A percentile compares a stretch with the other conserved stretches of the same genome.
phyloP scores from a whole-genome alignment of 768 basidiomycete species.

The Boletus insuetus region DNA sequence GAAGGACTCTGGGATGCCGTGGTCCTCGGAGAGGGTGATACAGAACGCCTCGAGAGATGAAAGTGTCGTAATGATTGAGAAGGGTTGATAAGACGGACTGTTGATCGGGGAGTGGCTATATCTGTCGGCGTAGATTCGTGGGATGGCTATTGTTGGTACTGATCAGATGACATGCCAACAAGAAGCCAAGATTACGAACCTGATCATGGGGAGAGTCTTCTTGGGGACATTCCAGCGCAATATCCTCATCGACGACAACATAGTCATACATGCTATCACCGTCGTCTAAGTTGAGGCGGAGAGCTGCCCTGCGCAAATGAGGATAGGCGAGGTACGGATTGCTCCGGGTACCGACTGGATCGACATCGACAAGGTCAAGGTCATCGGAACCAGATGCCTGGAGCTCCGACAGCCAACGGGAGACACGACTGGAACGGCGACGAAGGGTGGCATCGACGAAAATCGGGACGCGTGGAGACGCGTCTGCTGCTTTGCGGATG shows the following conservation, averaged over 20 bases:
- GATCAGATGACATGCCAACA: slow-evolving; percentile 17
- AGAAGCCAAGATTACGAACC: slow-evolving; percentile 30
- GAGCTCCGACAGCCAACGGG: slow-evolving; percentile 46
- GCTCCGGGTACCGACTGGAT: slow-evolving; percentile 28
- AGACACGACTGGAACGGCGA: slow-evolving; percentile 39
- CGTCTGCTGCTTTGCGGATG: slow-evolving; percentile 21
- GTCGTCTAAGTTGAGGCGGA: slow-evolving; percentile 32
- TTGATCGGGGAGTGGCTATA: slow-evolving; percentile 31
- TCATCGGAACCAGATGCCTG: slow-evolving; percentile 23
- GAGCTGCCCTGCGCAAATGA: slow-evolving; percentile 29
- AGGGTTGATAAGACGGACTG: slow-evolving; percentile 36
- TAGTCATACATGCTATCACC: slow-evolving; percentile 38
- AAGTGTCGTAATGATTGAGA: slow-evolving; percentile 41
- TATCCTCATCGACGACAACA: slow-evolving; percentile 38
- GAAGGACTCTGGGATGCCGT: slow-evolving; percentile 36
- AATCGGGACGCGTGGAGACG: slow-evolving; percentile 18
- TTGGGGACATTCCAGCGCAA: slow-evolving; percentile 25
- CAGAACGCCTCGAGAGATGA: slow-evolving; percentile 41
- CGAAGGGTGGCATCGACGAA: slow-evolving; percentile 22
- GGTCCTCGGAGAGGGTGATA: slow-evolving; percentile 40
- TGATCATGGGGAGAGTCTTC: slow-evolving; percentile 12
- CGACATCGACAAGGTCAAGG: slow-evolving; percentile 20
- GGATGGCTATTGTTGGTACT: slow-evolving; percentile 20
- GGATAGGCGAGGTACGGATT: slow-evolving; percentile 45
- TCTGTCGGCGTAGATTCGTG: slow-evolving; percentile 20